Base-by-base conservation (phyloP, 129 eudicot species). In the Centrapalus pauciflorus region DNA sequence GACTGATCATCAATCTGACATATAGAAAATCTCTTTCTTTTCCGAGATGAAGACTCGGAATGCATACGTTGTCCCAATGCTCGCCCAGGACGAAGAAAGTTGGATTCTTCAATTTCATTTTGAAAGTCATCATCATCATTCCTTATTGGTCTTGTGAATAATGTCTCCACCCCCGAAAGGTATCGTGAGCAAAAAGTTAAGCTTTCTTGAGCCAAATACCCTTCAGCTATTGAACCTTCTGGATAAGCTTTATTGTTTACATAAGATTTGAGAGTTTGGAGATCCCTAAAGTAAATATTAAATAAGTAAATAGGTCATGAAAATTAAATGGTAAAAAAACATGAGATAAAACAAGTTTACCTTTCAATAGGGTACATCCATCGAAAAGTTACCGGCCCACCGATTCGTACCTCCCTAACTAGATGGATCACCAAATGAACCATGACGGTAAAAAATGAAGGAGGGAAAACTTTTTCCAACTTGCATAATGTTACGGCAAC, bases 181-280 rank as follows among this genome's bases (percentile, higher is more conserved):
- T 55, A 55, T 37, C 38, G 13, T 11, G 66, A 69, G 50, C 43
- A 69, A 35, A 69, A 56, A 12, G 28, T 69, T 24, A 69, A 10
- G 14, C 52, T 38, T 69, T 69, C 64, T 3, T 40, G 13, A 8
- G 27, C 66, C 9, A 69, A 4, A 40, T 55, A 69, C 13, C 55
- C 35, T 55, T 69, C 75, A 2, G 26, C 66, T 9, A 69, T 69
- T 20, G 38, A 69, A 21, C 75, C 75, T 55, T 69, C 75, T 1
- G 65, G 75, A 37, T 27, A 20, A 13, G 75, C 66, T 69, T 17
- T 20, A 37, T 66, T 66, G 4, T 48, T 28, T 3, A 66, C 60
- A 8, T 49, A 45, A 3, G 17, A 46, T 59, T 66, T 66, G 2
- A 66, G 54, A 5, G 50, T 35, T 62, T 10, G 13, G 12, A 62